phyloP scores from a whole-genome alignment of 805 yeast genomes.

The Candida verbasci region DNA sequence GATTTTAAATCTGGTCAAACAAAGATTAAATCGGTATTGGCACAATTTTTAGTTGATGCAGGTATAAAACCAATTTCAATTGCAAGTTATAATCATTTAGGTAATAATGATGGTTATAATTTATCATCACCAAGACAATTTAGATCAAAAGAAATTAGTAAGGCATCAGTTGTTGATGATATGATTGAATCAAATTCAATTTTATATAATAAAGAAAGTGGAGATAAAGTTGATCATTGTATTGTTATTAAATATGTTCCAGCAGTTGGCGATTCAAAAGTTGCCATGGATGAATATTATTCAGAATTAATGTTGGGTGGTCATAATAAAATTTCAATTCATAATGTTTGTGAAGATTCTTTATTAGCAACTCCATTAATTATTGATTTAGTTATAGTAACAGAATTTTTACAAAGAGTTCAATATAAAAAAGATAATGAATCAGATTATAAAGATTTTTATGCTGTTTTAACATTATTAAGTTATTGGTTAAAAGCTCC shows the following conservation, averaged over 20 bases:
- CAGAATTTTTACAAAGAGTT: slow-evolving; percentile 88
- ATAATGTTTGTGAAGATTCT: slow-evolving; percentile 95
- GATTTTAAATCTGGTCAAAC: slow-evolving; percentile 98
- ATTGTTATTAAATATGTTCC: slow-evolving; percentile 91
- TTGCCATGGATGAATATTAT: slow-evolving; percentile 98
- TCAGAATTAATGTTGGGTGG: slow-evolving; percentile 97
- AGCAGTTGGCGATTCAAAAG: slow-evolving; percentile 95
- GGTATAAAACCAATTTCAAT: slow-evolving; percentile 93
- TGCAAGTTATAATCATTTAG: slow-evolving; percentile 94
- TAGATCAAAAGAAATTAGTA: slow-evolving; percentile 92
- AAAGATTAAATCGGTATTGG: slow-evolving; percentile 90
- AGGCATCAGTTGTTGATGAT: slow-evolving; percentile 90
- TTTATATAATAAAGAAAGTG: slow-evolving; percentile 74
- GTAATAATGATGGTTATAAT: slow-evolving; percentile 94
- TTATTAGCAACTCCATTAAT: slow-evolving; percentile 91
- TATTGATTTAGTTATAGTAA: slow-evolving; percentile 82
- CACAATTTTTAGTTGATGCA: slow-evolving; percentile 94
- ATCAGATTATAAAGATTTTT: slow-evolving; percentile 57
- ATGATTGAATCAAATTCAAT: slow-evolving; percentile 84
- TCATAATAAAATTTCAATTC: slow-evolving; percentile 89
- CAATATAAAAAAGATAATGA: slow-evolving; percentile 59
- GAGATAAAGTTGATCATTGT: slow-evolving; percentile 83
- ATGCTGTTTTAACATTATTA: slow-evolving; percentile 81
- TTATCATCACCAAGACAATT: slow-evolving; percentile 89
- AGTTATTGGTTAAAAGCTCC: slow-evolving; percentile 98